Base-by-base conservation (phyloP, 495 filamentous ascomycete genomes). In the Penicillium manginii region DNA sequence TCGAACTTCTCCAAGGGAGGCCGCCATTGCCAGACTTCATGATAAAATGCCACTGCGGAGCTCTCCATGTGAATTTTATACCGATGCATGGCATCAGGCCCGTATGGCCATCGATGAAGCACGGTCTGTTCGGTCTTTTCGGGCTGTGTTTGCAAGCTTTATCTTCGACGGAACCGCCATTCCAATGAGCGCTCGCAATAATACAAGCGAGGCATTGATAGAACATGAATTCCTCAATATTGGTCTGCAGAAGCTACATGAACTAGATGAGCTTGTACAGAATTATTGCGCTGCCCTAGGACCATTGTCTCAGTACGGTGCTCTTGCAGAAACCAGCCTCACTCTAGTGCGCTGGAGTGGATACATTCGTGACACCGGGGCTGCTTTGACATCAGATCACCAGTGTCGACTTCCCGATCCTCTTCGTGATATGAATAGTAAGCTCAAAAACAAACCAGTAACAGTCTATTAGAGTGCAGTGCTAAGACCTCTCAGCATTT, bases 301-400 rank as follows among this genome's bases (percentile, higher is more conserved):
- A 4, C 57, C 64, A n/a, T 60, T 46, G 1, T 70, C 64, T 1
- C 37, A 31, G 12, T 70, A 70, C 48, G 57, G 37, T 21, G 35
- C 48, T 35, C 56, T 67, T 15, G 35, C 55, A 23, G 59, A 70
- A 22, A 54, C 67, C n/a, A 67, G 67, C 22, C 50, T 70, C 26
- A 62, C 39, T 46, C 43, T 70, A 43, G 23, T 70, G 17, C 62
- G 65, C 6, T 63, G 62, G 65, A 47, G 62, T 51, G 64, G 42
- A 2, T 67, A 67, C 47, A 59, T 70, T 14, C 67, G 67, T 11
- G 64, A 67, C 29, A 65, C 58, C 4, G 67, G 67, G 5, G 67
- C 67, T 21, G 64, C 67, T 15, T 45, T 70, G 1, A 54, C 56
- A 14, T 51, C 50, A 9, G 33, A 60, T 22, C 55, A 58, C 2